Conservation (phyloP, 345 rosid genomes). For the Crucihimalaya himalaica region DNA sequence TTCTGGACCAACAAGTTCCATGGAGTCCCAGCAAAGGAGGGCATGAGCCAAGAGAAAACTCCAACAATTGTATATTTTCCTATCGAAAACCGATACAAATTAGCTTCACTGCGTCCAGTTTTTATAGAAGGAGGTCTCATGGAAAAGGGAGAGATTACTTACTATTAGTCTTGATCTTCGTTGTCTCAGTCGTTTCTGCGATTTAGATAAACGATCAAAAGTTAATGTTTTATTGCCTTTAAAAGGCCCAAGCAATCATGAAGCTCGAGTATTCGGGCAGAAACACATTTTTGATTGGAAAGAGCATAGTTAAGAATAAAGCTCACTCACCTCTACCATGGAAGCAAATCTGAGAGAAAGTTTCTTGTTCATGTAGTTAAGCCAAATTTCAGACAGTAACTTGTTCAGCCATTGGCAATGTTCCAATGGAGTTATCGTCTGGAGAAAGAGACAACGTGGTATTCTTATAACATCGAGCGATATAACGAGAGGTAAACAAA, state of each 20-base stretch:
- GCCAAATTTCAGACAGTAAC: constrained; percentile 83
- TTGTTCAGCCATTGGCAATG: constrained; percentile 97
- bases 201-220: constrained; percentile 22
- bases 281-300: not conserved
- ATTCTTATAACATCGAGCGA: constrained; percentile 17
- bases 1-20: constrained; percentile 79
- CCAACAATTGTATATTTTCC: constrained; percentile 80
- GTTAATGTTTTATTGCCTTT: not conserved
- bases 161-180: constrained; percentile 75
- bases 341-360: constrained; percentile 68
- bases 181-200: constrained; percentile 83
- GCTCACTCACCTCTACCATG: constrained; percentile 73
- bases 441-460: constrained; percentile 23
- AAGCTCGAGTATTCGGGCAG: not conserved
- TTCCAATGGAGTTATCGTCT: constrained; percentile 89
- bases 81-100: constrained; percentile 35
- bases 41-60: constrained; percentile 79
- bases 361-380: constrained; percentile 62
- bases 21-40: constrained; percentile 83
- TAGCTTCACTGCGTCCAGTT: constrained; percentile 21
- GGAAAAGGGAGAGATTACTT: constrained; percentile 42
- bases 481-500: not conserved
- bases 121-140: not conserved
- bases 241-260: not conserved
- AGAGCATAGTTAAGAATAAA: not conserved